A percentile compares a stretch with the other conserved stretches of the same genome.
Evolutionary conservation across 2,329 filamentous ascomycete species (phyloP).

Genomic region (Arthrobotrys entomopaga): DNA sequence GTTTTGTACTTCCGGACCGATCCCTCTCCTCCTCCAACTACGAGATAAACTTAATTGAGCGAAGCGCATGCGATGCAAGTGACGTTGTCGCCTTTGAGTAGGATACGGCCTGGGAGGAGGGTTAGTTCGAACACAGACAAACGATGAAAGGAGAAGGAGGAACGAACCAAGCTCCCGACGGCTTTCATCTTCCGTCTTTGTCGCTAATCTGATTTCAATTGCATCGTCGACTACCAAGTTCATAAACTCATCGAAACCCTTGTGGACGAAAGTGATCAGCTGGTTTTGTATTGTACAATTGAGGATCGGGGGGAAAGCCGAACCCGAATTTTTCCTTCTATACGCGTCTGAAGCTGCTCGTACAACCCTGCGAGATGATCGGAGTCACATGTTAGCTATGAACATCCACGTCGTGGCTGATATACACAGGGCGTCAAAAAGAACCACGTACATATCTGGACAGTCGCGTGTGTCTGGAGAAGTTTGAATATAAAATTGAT

Average conservation of each 20-base stretch:
- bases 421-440: neutral
- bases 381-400: neutral
- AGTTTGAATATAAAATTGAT: constrained; percentile 96
- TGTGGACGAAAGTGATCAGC: constrained; percentile 61
- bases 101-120: constrained; percentile 68
- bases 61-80: constrained; percentile 54
- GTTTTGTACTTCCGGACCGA: too few species aligned
- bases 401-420: too few species aligned
- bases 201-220: constrained; percentile 85
- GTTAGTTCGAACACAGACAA: neutral
- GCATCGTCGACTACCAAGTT: constrained; percentile 97
- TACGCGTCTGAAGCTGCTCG: constrained; percentile 91
- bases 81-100: constrained; percentile 75
- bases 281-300: neutral
- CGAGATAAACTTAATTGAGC: constrained; percentile 18
- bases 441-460: constrained; percentile 76
- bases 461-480: constrained; percentile 79
- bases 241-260: constrained; percentile 99
- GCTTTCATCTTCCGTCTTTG: constrained; percentile 82
- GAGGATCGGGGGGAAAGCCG: constrained; percentile 60
- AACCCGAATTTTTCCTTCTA: constrained; percentile 96
- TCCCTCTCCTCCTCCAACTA: too few species aligned
- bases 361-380: constrained; percentile 70
- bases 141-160: neutral
- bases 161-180: constrained; percentile 78